phyloP scores from a whole-genome alignment of 257 asterid species.

The Leonotis leonurus region DNA sequence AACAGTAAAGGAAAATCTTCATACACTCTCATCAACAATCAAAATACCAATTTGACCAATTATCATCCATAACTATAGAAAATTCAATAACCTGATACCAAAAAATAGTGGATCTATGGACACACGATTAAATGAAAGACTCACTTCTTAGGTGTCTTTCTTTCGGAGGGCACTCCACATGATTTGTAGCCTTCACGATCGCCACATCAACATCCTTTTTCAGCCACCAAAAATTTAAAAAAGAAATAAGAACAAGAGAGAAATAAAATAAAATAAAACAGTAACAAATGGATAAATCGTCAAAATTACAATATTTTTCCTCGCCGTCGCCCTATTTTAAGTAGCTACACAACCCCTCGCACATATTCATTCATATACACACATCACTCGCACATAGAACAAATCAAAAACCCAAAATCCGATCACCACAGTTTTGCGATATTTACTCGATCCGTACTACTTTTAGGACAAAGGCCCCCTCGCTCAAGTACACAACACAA shows the following conservation, averaged over 20 bases:
- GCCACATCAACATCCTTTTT: constrained; percentile 99
- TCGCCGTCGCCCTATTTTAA: constrained; percentile 13
- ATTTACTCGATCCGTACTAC: constrained; percentile 10
- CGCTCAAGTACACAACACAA: background rate
- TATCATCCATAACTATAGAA: constrained; percentile 12
- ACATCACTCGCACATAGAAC: constrained; percentile 13
- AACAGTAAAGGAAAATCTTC: background rate
- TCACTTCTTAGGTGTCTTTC: constrained; percentile 93
- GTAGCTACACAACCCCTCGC: too few species aligned
- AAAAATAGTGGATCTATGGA: constrained; percentile 28
- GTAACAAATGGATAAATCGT: too few species aligned
- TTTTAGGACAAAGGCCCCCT: constrained; percentile 14
- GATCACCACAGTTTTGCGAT: constrained; percentile 11
- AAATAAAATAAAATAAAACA: too few species aligned
- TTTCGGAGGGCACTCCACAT: constrained; percentile 95
- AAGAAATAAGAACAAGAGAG: too few species aligned
- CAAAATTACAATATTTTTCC: constrained; percentile 8
- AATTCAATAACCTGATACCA: background rate
- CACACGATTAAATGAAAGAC: constrained; percentile 24
- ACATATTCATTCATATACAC: too few species aligned
- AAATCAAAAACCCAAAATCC: constrained; percentile 4
- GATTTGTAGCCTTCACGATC: constrained; percentile 98
- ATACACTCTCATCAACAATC: background rate
- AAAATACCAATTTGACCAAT: background rate
- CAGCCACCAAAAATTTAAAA: constrained; percentile 28